phyloP scores from a whole-genome alignment of 202 grass and related monocot species.

The Carex arenaria region DNA sequence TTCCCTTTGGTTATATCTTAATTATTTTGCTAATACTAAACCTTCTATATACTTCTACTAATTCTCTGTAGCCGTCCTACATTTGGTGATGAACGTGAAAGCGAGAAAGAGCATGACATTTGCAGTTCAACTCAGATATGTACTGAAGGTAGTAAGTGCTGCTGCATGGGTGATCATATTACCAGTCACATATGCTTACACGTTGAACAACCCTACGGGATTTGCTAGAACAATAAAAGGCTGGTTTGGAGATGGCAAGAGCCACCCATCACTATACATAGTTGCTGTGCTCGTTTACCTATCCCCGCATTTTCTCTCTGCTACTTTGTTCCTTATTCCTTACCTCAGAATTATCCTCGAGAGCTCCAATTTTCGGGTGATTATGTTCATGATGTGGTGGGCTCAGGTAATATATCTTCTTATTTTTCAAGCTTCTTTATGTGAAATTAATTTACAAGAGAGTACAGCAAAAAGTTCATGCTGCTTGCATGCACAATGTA shows the following conservation, averaged over 20 bases:
- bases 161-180: slow-evolving; percentile 72
- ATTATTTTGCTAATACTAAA: not conserved
- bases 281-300: slow-evolving; percentile 75
- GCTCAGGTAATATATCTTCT: slow-evolving; percentile 54
- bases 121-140: slow-evolving; percentile 76
- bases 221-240: slow-evolving; percentile 62
- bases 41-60: slow-evolving; percentile 2
- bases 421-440: not conserved
- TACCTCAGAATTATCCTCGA: slow-evolving; percentile 61
- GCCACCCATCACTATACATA: slow-evolving; percentile 60
- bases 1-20: not conserved
- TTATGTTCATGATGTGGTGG: slow-evolving; percentile 94
- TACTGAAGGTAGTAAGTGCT: slow-evolving; percentile 67
- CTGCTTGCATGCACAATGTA: not conserved
- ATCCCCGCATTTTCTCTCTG: slow-evolving; percentile 58
- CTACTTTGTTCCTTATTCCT: slow-evolving; percentile 71
- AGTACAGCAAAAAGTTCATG: not conserved
- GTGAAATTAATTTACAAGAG: not conserved
- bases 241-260: slow-evolving; percentile 74
- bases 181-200: slow-evolving; percentile 80
- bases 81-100: slow-evolving; percentile 78
- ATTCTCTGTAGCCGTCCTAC: slow-evolving; percentile 65
- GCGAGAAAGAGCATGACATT: slow-evolving; percentile 88
- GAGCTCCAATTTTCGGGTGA: slow-evolving; percentile 51
- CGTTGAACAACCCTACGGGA: slow-evolving; percentile 63